Base-by-base conservation (phyloP, 495 filamentous ascomycete genomes). In the Penicillium dipodomyicola region DNA sequence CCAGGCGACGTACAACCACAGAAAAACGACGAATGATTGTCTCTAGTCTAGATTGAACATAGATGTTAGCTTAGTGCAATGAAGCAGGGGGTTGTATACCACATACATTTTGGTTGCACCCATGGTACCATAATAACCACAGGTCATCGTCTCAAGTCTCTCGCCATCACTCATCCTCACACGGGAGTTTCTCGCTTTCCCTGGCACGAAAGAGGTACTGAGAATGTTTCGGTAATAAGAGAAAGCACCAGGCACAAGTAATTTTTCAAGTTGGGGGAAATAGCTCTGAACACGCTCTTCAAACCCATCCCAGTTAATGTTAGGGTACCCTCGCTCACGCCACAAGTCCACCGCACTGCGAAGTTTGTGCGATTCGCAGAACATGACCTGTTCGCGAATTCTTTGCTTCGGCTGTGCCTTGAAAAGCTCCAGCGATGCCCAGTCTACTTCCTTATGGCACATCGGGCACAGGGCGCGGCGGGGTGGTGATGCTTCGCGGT, bases 121-220 rank as follows among this genome's bases (percentile, higher is more conserved):
- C 50, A 87, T 80, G 2, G 86, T 80, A 1, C 94, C 94, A 68
- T 97, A 98, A 67, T 97, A 98, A 0, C 94, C 94, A 27, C 86
- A 85, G 4, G 73, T 82, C 42, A 82, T 77, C 7, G 53, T 69
- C 57, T 76, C 77, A 39, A 76, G 49, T 4, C 66, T 67, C 51
- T 77, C 68, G 25, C 64, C 66, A 43, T 57, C 46, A 23, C 78
- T 41, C 3, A 74, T 17, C 11, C 27, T 82, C 57, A 84, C 78
- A 35, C 81, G 70, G 45, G 87, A 70, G 19, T 82, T 85, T 54
- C 82, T 82, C 55, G 84, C 83, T 59, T 82, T 77, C 6, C 88
- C 86, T 3, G 73, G 68, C 37, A 82, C 80, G 46, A 91, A 68
- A 3, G 67, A 80, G n/a, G 79, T 72, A 17, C 79, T 78, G 35